Base-by-base conservation (phyloP, 1,139 yeast genomes). In the Protomyces pachydermus region DNA sequence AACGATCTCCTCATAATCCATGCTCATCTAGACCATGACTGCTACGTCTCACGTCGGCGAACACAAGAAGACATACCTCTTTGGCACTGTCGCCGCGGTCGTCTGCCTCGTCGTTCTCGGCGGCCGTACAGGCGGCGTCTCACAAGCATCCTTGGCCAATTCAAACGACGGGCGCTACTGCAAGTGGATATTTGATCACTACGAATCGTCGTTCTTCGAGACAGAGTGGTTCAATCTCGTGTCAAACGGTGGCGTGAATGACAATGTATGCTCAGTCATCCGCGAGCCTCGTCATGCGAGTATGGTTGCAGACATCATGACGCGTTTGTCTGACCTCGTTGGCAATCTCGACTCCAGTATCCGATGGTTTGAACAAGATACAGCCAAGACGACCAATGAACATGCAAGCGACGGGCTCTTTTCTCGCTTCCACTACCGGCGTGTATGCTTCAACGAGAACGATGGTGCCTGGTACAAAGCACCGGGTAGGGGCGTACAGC, bases 391-490 rank as follows among this genome's bases (percentile, higher is more conserved):
- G 8, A 42, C 23, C 14, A 35, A 18, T 6, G 37, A 28, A 3
- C 46, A 50, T 23, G 18, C 46, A 3, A 50, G 37, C 10, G 61
- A 57, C 12, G n/a, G 12, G 37, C 32, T 35, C 55, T 23, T 57
- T 37, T 57, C 61, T 23, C 55, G 61, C 6, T 48, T 57, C 45
- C 42, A 57, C 50, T 57, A 57, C 16, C 28, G 55, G 10, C 51
- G 55, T 18, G 55, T 32, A 16, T 57, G 61, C 34, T 57, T 48
- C 20, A 54, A 57, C 25, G 38, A 28, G 12, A 9, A 34, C 10
- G 12, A 28, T 5, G 48, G 42, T n/a, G 38, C 38, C 4, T 57
- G 51, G 18, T 34, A 32, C 50, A 54, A 54, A 9, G 48, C 56
- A 3, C 20, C 56, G 6, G 61, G 61, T 10, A 28, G 14, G 16